Base-by-base conservation (phyloP, 163 green algal species). In the Scenedesmus sp. region DNA sequence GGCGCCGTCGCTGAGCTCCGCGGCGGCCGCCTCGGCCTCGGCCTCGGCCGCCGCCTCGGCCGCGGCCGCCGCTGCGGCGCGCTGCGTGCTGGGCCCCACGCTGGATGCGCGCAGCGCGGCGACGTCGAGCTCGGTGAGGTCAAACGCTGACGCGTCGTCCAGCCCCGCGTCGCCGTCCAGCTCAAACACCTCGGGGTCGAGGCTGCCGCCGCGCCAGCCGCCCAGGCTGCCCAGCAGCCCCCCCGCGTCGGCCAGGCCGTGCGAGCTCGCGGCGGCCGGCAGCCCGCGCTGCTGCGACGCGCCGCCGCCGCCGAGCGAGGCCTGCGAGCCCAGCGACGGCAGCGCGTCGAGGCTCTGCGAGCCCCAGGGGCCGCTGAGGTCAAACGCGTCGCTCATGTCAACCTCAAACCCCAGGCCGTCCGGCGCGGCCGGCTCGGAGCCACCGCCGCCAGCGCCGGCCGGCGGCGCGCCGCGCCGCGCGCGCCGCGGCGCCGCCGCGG, bases 101-200 rank as follows among this genome's bases (percentile, higher is more conserved):
- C 63, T 72, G 24, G 36, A 31, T n/a, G 36, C 57, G 11, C 39
- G 22, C n/a, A 72, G 63, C 6, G 44, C 63, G 26, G 13, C 5
- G 15, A 72, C 63, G 3, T 72, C 63, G 14, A 44, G 39, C 18
- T 72, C 63, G 39, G 63, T 72, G n/a, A 72, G 15, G 24, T 72
- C 63, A 60, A 72, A 66, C 13, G 58, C 58, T 18, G 58, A 15
- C 15, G 58, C 58, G 24, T 64, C 56, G 22, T 64, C 56, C 9
- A n/a, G n/a, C n/a, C 56, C 56, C 36, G 39, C 36, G 28, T 64
- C 26, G n/a, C n/a, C n/a, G n/a, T n/a, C n/a, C n/a, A n/a, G n/a
- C 0, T 64, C 56, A 64, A 64, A 64, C 24, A 64, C 26, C 56
- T 64, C 56, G 28, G 36, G 28, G n/a, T 44, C 56, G 28, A 39